Evolutionary conservation across 441 rosid genomes (phyloP).

Genomic region (Arabidopsis lyrata): DNA sequence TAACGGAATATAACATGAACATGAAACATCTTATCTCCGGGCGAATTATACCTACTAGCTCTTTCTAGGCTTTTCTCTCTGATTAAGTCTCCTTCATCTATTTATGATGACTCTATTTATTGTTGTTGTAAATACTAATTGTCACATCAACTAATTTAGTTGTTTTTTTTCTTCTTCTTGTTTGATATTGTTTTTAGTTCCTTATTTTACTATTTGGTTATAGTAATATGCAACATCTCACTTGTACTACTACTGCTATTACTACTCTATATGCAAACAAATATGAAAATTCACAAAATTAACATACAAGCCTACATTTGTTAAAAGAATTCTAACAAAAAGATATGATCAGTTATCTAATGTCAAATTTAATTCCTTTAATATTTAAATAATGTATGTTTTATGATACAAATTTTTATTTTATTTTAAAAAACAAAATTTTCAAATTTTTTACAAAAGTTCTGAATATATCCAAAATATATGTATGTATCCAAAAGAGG

Average conservation of each 20-base stretch:
- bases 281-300: background rate
- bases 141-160: slow-evolving; percentile 13
- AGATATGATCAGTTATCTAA: background rate
- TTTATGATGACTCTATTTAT: slow-evolving; percentile 23
- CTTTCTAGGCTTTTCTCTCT: background rate
- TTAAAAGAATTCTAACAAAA: background rate
- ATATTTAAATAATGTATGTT: background rate
- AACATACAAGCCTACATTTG: background rate
- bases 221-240: background rate
- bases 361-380: background rate
- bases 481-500: too few species aligned
- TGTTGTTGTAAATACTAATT: slow-evolving; percentile 22
- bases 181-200: background rate
- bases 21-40: slow-evolving; percentile 34
- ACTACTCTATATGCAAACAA: too few species aligned
- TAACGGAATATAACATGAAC: slow-evolving; percentile 38
- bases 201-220: slow-evolving; percentile 6
- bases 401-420: background rate
- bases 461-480: too few species aligned
- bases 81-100: slow-evolving; percentile 19
- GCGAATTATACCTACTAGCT: slow-evolving; percentile 17
- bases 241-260: background rate
- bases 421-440: background rate
- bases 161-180: background rate
- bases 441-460: background rate